Percentiles rank a stretch among this genome's conserved stretches.
Evolutionary conservation across 23 red algal genomes (phyloP).

Genomic region (Gracilaria domingensis): DNA sequence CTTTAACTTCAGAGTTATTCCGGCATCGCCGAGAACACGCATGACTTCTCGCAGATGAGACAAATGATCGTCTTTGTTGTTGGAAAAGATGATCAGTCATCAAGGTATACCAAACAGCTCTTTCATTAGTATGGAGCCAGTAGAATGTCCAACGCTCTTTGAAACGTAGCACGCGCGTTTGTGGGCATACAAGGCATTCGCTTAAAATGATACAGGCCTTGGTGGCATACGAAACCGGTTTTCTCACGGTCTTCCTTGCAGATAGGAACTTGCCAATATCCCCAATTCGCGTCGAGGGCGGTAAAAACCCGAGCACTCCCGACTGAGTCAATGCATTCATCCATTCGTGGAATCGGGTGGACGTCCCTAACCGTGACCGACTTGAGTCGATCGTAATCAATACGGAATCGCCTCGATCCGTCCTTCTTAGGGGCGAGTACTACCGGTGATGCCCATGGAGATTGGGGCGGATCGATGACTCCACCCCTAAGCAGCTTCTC

Average conservation of each 20-base stretch:
- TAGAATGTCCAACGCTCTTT: constrained; percentile 27
- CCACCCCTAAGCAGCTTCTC: constrained; percentile 5
- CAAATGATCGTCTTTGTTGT: neutral
- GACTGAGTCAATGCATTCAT: too few relatives aligned
- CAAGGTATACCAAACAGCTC: constrained; percentile 15
- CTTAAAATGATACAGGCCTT: too few relatives aligned
- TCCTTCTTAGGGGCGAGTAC: neutral
- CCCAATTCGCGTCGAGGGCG: too few relatives aligned
- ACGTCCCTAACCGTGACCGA: too few relatives aligned
- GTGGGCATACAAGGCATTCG: constrained; percentile 39
- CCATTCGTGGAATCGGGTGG: too few relatives aligned
- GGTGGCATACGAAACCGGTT: too few relatives aligned
- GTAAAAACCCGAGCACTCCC: too few relatives aligned
- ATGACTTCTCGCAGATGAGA: constrained; percentile 9
- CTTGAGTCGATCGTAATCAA: too few relatives aligned
- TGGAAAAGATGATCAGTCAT: constrained; percentile 39
- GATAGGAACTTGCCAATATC: too few relatives aligned
- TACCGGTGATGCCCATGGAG: neutral
- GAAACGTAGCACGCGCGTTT: constrained; percentile 43
- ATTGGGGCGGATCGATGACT: neutral
- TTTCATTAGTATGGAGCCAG: neutral
- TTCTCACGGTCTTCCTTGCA: too few relatives aligned
- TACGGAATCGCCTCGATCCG: neutral
- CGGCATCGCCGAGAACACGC: neutral
- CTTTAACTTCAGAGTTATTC: constrained; percentile 28